Base-by-base conservation (phyloP, 208 protist species). In the Trypanosoma caninum region DNA sequence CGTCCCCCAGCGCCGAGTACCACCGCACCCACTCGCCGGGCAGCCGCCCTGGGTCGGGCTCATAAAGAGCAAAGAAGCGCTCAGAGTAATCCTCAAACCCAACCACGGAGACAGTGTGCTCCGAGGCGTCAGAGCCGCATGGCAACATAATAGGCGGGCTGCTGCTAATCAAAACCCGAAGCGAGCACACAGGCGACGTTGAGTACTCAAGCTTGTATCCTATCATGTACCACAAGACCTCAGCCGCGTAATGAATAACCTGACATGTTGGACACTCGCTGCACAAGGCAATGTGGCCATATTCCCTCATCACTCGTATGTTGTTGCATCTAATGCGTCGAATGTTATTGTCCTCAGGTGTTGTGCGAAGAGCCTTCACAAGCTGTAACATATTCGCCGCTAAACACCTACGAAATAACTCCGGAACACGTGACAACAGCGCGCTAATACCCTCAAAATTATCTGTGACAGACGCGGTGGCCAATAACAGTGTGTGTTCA, bases 31-130 rank as follows among this genome's bases (percentile, higher is more conserved):
- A 96, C 37, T 69, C 75, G 46, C 80, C 80, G 0, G 82, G 40
- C 0, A 78, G 52, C n/a, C 65, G 59, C 62, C 68, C 54, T 14
- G 80, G 75, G 37, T 91, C 68, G 3, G 89, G 89, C 64, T 96
- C 86, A 13, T 56, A 31, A 8, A 96, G 72, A 62, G 78, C 71
- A 25, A 93, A 79, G 23, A 87, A 69, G 2, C 89, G 78, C 59
- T 96, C 86, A 0, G 76, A 79, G 57, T 91, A 92, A 22, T 80
- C 73, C 42, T 96, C 86, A 59, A 84, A 93, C 0, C 89, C 89
- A 23, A 92, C 57, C 14, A 46, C 35, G 2, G 16, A 18, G 44
- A 87, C 82, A 0, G 8, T n/a, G 55, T 96, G 89, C 4, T 46
- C 57, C 16, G 72, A 61, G 13, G 84, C 37, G 3, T 60, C 9